Evolutionary conservation across 225 moss, liverwort and hornwort species (phyloP).

Genomic region (Physcomitrellopsis africana): DNA sequence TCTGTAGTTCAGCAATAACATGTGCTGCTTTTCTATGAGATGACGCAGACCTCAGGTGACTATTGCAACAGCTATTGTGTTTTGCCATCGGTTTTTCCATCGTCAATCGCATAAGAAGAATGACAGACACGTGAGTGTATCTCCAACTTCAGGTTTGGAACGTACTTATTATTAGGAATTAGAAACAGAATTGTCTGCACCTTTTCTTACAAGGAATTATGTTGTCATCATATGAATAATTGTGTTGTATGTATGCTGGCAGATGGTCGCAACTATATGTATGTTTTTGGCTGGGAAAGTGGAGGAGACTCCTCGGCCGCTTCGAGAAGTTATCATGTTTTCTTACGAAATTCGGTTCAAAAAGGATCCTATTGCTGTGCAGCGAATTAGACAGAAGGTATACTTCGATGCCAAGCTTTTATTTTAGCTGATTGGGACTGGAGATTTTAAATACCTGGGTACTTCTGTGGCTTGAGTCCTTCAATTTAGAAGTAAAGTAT

Average conservation of each 20-base stretch:
- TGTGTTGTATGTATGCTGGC: constrained; percentile 40
- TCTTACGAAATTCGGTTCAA: constrained; percentile 88
- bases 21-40: neutral
- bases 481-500: neutral
- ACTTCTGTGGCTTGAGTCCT: neutral
- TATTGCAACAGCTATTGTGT: constrained; percentile 95
- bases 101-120: constrained; percentile 95
- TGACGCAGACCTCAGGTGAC: constrained; percentile 90
- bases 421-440: constrained; percentile 2
- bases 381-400: constrained; percentile 80
- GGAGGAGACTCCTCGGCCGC: constrained; percentile 90
- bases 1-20: neutral
- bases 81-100: constrained; percentile 95
- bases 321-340: constrained; percentile 80
- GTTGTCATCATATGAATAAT: constrained; percentile 30
- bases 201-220: constrained; percentile 14
- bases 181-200: constrained; percentile 20
- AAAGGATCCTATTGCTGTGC: constrained; percentile 78
- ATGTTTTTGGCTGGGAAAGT: constrained; percentile 99
- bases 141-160: constrained; percentile 27
- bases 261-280: constrained; percentile 95
- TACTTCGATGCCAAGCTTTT: constrained; percentile 9
- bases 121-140: constrained; percentile 84
- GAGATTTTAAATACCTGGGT: neutral
- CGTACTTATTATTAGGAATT: constrained; percentile 15